These are phyloP conservation scores for Lathyrus aphaca DNA, from an alignment of 306 rosid species.

Conservation along the genomic window DNA sequence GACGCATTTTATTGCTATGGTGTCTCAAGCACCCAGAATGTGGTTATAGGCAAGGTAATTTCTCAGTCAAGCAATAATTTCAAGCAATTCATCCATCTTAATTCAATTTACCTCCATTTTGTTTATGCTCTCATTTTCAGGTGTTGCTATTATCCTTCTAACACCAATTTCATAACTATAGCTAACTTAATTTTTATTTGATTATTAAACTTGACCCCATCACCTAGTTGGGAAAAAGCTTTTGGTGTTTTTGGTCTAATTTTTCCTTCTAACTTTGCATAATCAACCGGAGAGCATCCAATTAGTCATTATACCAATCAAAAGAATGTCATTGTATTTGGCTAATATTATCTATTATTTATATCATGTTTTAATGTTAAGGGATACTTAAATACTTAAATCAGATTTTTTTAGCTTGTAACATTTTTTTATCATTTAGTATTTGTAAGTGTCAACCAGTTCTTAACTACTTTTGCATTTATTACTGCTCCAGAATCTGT, in stretches of 20 bases:
- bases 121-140: slow-evolving; percentile 17
- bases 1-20: slow-evolving; percentile 92
- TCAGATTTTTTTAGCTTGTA: neutral
- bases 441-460: neutral
- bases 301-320: neutral
- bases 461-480: slow-evolving; percentile 7
- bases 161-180: neutral
- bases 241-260: neutral
- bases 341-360: neutral
- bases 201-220: neutral
- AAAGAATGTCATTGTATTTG: slow-evolving; percentile 15
- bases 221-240: neutral
- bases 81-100: slow-evolving; percentile 17
- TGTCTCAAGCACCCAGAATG: slow-evolving; percentile 90
- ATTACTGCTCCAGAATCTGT: slow-evolving; percentile 1
- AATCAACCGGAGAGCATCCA: neutral
- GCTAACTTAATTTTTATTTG: neutral
- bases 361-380: slow-evolving; percentile 14
- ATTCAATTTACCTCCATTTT: slow-evolving; percentile 5
- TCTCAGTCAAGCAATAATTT: slow-evolving; percentile 28
- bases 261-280: slow-evolving; percentile 9
- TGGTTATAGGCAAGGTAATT: slow-evolving; percentile 91
- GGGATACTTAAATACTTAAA: slow-evolving; percentile 23
- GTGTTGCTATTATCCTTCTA: slow-evolving; percentile 9
- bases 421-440: neutral